Base-by-base conservation (phyloP, 345 rosid genomes). In the Citrus mangshanensis region DNA sequence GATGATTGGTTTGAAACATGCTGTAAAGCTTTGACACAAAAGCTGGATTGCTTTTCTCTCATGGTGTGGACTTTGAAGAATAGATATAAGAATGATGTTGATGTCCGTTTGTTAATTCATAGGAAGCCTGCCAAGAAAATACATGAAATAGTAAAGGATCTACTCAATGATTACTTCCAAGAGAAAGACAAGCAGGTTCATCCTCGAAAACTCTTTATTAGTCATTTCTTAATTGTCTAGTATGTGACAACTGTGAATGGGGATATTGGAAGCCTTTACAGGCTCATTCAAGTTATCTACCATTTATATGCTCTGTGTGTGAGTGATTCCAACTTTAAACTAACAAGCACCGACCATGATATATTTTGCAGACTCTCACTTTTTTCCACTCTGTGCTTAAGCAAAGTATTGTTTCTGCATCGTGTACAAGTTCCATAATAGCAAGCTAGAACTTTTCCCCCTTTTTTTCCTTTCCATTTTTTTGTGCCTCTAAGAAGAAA, bases 1-100 rank as follows among this genome's bases (percentile, higher is more conserved):
- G 84, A 89, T 37, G 87, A 87, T 22, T 92, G 92, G 88, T 19
- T 80, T 79, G 83, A 80, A n/a, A 70, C 78, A 19, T 89, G 87
- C 71, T 82, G 75, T 79, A 85, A 82, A 81, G 81, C 86, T 72
- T 84, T 94, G 82, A 83, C 85, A 76, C 78, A 80, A 60, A 88
- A 84, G 87, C 82, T 88, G 6, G 56, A 80, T 49, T 72, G 22
- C 76, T 87, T 91, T 56, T 82, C 72, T 34, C 56, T 66, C 28
- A 78, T 87, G 9, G n/a, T 89, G 55, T 77, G 62, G 80, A 81
- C 65, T 70, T 67, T 89, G 82, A 88, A 80, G 84, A 82, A 64
- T 54, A 77, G 79, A 69, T 84, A 81, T 73, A 80, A 65, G 51
- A 74, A 85, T 59, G 84, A 82, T 79, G 49, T 79, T 59, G 86